These are phyloP conservation scores for Chondrus crispus DNA, from an alignment of 23 red algal genomes.

Conservation along the genomic window DNA sequence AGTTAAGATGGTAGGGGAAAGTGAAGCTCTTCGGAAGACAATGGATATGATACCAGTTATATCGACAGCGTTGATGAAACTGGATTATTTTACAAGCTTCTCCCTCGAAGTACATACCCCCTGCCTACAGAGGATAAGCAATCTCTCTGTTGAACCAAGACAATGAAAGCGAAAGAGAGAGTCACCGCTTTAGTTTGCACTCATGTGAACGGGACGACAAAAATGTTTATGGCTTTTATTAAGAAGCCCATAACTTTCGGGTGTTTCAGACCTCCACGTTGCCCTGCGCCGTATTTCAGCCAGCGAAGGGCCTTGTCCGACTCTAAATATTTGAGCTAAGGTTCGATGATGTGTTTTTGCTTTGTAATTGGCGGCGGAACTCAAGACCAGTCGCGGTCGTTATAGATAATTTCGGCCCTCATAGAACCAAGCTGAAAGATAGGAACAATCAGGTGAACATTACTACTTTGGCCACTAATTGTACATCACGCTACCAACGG, in stretches of 20 bases:
- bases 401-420: slow-evolving; percentile 6
- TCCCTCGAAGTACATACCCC: not conserved
- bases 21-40: too few relatives aligned
- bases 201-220: not conserved
- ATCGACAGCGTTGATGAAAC: slow-evolving; percentile 11
- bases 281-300: not conserved
- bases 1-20: too few relatives aligned
- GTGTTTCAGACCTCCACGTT: not conserved
- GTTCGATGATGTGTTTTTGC: not conserved
- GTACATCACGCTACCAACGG: not conserved
- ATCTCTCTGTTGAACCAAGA: not conserved
- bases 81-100: not conserved
- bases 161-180: not conserved
- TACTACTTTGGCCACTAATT: not conserved
- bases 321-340: not conserved
- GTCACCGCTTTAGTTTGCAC: not conserved
- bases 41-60: not conserved
- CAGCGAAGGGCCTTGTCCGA: not conserved
- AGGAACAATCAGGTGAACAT: not conserved
- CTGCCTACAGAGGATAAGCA: not conserved
- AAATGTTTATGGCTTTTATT: not conserved
- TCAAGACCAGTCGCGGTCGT: not conserved
- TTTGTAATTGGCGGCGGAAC: not conserved
- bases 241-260: not conserved
- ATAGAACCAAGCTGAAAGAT: not conserved